Base-by-base conservation (phyloP, 73 alveolate species). In the Paramecium sonneborni region DNA sequence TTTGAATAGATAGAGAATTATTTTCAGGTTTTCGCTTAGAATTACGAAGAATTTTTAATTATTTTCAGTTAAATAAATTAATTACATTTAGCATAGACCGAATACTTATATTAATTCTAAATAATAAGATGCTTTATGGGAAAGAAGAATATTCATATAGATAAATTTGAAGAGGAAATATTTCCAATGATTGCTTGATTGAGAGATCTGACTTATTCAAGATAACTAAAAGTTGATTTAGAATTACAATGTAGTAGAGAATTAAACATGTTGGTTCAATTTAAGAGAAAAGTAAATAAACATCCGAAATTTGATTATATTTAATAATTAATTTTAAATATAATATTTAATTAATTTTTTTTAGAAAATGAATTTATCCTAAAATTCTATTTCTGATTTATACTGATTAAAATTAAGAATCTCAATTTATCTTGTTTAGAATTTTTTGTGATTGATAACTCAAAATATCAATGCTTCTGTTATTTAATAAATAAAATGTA, bases 131-230 rank as follows among this genome's bases (percentile, higher is more conserved):
- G 94, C 38, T 93, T 85, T 76, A 86, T 94, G 32, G 94, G 92
- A 0, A 94, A 92, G 4, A 87, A 41, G 76, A 87, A 87, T 87
- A 21, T 67, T 14, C 85, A 85, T 26, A 23, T 37, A 6, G 85
- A 85, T 30, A 56, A 56, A 55, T 85, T 52, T 86, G 95, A 88
- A 38, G 91, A 88, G 70, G 93, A 85, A 92, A 93, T 95, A 18
- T 93, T 58, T 68, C 98, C 98, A 38, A 93, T 93, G 95, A 95
- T 91, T 85, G 97, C 98, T 52, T 92, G 98, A 91, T 85, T 95
- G 11, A 95, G 98, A 52, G 95, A 95, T 92, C 86, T 95, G 86
- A 94, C 94, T 57, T 95, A 95, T 79, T 85, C 88, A 46, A 93
- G 95, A 87, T 92, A 93, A 44, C 79, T 95, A 57, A 86, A 92